Conservation (phyloP, 176 grass and related monocot genomes). For the Alopecurus myosuroides region DNA sequence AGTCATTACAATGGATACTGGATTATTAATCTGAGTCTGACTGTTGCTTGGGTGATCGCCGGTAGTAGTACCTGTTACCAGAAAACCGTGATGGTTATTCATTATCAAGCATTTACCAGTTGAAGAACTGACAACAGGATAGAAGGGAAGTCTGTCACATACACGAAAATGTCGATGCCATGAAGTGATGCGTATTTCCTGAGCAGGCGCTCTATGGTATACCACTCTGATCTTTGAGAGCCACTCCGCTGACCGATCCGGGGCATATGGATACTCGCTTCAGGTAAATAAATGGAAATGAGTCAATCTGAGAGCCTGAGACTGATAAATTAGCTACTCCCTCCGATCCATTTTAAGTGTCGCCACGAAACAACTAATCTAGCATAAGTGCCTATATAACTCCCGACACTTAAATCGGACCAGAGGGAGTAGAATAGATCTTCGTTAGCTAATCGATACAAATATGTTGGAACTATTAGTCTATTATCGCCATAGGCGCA, state of each 20-base stretch:
- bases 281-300: slow-evolving; percentile 15
- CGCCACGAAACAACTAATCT: no score
- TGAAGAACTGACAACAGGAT: slow-evolving; percentile 7
- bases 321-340: background rate
- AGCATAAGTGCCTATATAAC: no score
- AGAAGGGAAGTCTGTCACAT: slow-evolving; percentile 16
- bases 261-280: slow-evolving; percentile 91
- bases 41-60: slow-evolving; percentile 28
- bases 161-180: slow-evolving; percentile 83
- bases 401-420: no score
- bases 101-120: background rate
- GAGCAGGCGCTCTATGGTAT: slow-evolving; percentile 84
- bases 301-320: slow-evolving; percentile 5
- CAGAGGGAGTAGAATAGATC: no score
- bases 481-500: background rate
- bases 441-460: background rate
- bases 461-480: background rate
- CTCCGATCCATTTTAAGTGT: no score
- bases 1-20: background rate
- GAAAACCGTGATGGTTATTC: slow-evolving; percentile 16
- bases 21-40: background rate
- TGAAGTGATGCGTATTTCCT: slow-evolving; percentile 75
- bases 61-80: slow-evolving; percentile 61
- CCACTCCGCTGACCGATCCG: slow-evolving; percentile 83
- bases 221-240: slow-evolving; percentile 84